Base-by-base conservation (phyloP, 2,329 filamentous ascomycete species). In the Xylariaceae sp. region DNA sequence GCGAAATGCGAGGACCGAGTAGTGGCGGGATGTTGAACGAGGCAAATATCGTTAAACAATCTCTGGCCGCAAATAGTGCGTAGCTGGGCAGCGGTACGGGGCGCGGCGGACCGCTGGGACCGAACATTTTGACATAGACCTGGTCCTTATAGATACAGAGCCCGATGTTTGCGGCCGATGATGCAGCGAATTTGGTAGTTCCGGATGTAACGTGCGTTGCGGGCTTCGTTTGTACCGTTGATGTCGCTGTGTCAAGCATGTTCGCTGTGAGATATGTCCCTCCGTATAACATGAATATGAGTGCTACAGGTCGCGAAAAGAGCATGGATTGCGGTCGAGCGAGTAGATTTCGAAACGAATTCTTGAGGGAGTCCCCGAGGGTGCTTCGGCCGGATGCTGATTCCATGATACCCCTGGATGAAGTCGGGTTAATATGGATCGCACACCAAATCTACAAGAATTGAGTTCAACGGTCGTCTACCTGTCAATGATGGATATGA, bases 221-320 rank as follows among this genome's bases (percentile, higher is more conserved):
- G 32, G 83, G 73, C 14, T 73, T 69, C 62, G 80, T 71, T 43
- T 73, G 68, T 12, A 83, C 58, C 1, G 87, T 90, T 5, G 89
- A 86, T 40, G 83, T 74, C 42, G 82, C 68, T 0, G 92, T 96
- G 72, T 97, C 92, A 65, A 96, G 82, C 11, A 80, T 72, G 73
- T 96, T 96, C 56, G 92, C 91, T 1, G 89, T 90, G 11, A 94
- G 73, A 73, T 96, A 96, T 51, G 92, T 97, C 58, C 88, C 86
- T 53, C 85, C 88, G 75, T 96, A 97, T 39, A 95, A 75, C 69
- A 81, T 74, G 70, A 82, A 78, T 65, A 90, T 85, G 57, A 90
- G 77, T 41, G 73, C 81, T 60, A 87, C 86, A 1, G 87, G 86
- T 51, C 80, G 81, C 44, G 82, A 82, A 64, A 82, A 69, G 56